These are phyloP conservation scores for Nicotiana rustica DNA, from an alignment of 305 asterid species.

Conservation along the genomic window DNA sequence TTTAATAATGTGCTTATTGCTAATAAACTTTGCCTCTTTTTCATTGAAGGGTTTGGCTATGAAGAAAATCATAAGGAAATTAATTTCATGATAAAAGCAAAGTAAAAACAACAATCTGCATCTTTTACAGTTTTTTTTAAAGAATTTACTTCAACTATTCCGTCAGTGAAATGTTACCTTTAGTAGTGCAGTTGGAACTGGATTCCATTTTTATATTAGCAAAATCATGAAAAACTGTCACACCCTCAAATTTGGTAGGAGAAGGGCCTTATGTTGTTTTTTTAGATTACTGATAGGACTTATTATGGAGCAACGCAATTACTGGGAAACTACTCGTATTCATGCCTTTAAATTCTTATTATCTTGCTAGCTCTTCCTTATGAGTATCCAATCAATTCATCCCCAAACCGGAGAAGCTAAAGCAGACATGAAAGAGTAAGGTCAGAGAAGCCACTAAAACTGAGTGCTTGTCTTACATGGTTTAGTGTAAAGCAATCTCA, in stretches of 20 bases:
- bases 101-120: not conserved
- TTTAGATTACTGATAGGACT: not conserved
- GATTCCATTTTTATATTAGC: slow-evolving; percentile 1
- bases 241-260: slow-evolving; percentile 17
- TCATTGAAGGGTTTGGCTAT: not conserved
- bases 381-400: slow-evolving; percentile 18
- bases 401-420: not conserved
- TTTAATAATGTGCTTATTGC: not conserved
- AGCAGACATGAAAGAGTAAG: not conserved
- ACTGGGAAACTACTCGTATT: not conserved
- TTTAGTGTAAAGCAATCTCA: not conserved
- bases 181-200: not conserved
- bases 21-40: not conserved
- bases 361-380: not conserved
- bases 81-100: not conserved
- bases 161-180: not conserved
- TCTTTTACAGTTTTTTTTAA: not conserved
- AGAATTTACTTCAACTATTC: not conserved
- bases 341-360: not conserved
- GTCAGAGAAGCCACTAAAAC: not conserved
- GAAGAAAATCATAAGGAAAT: not conserved
- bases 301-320: not conserved
- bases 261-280: not conserved
- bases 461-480: not conserved
- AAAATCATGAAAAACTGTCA: slow-evolving; percentile 15